Evolutionary conservation across 345 rosid genomes (phyloP).

Genomic region (Draba incana): DNA sequence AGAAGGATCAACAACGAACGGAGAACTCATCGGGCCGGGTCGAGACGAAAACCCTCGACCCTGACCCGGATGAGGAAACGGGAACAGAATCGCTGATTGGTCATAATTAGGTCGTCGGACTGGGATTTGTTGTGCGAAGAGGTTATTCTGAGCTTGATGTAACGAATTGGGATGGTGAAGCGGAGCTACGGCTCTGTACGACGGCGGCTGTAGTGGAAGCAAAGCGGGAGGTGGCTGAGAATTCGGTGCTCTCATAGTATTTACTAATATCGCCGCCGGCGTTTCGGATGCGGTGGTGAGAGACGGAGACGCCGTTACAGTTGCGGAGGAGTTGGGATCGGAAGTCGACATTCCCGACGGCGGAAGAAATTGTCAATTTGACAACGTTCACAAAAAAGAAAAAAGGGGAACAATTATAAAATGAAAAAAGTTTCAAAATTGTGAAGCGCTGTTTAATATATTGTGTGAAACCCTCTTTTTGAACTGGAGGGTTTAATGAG

Average conservation of each 20-base stretch:
- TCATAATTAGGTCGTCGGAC: conserved; percentile 31
- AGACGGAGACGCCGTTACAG: conserved; percentile 28
- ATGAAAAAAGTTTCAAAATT: conserved; percentile 26
- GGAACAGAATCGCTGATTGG: conserved; percentile 46
- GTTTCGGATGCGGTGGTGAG: conserved; percentile 20
- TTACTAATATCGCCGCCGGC: neutral
- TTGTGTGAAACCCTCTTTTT: conserved; percentile 21
- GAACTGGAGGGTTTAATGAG: neutral
- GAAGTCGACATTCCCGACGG: conserved; percentile 38
- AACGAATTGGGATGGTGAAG: conserved; percentile 32
- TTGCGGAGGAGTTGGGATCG: conserved; percentile 36
- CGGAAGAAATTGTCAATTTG: neutral
- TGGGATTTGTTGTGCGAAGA: conserved; percentile 22
- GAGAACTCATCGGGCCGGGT: conserved; percentile 42
- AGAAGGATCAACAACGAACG: conserved; percentile 37
- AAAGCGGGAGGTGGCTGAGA: conserved; percentile 26
- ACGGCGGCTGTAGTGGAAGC: conserved; percentile 1
- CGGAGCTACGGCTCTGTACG: conserved; percentile 33
- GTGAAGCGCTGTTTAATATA: conserved; percentile 27
- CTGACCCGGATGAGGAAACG: conserved; percentile 69
- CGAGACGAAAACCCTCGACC: conserved; percentile 69
- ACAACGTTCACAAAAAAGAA: too few relatives aligned
- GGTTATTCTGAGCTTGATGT: conserved; percentile 36
- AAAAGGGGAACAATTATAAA: conserved; percentile 8
- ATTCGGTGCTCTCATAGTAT: conserved; percentile 6